Percentiles rank a stretch among this genome's conserved stretches.
Evolutionary conservation across 2,329 filamentous ascomycete species (phyloP).

Genomic region (Diaporthe caulivora): DNA sequence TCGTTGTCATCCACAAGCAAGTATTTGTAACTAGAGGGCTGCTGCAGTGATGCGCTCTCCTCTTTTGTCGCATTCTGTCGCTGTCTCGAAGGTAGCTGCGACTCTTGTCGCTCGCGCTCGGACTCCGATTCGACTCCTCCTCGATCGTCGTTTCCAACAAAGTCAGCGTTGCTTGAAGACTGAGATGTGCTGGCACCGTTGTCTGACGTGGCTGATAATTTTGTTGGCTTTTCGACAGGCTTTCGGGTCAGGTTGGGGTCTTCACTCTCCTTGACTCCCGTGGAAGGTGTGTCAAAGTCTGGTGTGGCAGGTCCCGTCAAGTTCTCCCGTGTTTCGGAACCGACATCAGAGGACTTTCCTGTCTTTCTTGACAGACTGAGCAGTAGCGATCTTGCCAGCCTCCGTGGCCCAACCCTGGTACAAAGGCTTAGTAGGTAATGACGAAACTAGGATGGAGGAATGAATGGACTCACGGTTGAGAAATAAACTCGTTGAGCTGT

Average conservation of each 20-base stretch:
- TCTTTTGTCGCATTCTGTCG: not conserved
- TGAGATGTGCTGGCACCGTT: not conserved
- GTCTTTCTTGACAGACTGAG: slow-evolving; percentile 4
- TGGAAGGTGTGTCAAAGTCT: not conserved
- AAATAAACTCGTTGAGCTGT: slow-evolving; percentile 31
- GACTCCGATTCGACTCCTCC: not conserved
- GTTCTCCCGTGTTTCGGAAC: not conserved
- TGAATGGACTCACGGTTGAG: slow-evolving; percentile 35
- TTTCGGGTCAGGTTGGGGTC: not conserved
- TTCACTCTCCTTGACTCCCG: not conserved
- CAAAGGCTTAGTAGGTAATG: not conserved
- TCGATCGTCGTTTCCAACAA: not conserved
- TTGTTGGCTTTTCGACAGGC: too few relatives aligned
- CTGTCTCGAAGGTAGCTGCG: not conserved
- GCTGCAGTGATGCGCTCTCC: not conserved
- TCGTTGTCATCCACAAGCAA: slow-evolving; percentile 58
- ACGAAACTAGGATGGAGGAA: not conserved
- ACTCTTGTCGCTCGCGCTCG: not conserved
- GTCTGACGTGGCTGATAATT: not conserved
- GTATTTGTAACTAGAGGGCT: slow-evolving; percentile 36
- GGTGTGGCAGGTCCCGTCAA: too few relatives aligned
- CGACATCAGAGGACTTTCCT: not conserved
- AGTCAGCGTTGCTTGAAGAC: not conserved
- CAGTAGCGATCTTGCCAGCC: slow-evolving; percentile 37
- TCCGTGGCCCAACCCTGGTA: slow-evolving; percentile 36